phyloP scores from a whole-genome alignment of 2,329 filamentous ascomycete species.

The Tolypocladium endophyticum region DNA sequence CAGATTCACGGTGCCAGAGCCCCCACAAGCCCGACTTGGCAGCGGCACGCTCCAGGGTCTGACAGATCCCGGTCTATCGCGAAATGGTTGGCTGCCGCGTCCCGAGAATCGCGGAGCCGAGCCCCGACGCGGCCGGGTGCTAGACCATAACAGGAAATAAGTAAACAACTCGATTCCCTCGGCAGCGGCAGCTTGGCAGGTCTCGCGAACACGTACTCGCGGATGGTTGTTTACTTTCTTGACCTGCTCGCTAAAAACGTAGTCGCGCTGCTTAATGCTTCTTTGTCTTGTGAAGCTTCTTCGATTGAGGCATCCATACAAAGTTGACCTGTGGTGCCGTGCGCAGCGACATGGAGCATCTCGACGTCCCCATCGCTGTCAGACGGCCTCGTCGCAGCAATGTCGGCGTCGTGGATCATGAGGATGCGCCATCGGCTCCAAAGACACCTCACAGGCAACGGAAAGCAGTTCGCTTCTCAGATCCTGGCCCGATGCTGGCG shows the following conservation, averaged over 20 bases:
- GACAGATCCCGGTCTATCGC: background rate
- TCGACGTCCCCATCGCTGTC: slow-evolving; percentile 43
- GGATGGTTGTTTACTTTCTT: background rate
- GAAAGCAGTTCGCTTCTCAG: slow-evolving; percentile 49
- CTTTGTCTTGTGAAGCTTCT: background rate
- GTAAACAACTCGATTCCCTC: slow-evolving; percentile 30
- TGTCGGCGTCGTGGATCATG: slow-evolving; percentile 14
- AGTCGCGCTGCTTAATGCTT: background rate
- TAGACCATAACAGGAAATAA: slow-evolving; percentile 29
- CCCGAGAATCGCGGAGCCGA: slow-evolving; percentile 14
- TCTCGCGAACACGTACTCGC: background rate
- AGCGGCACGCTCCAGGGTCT: background rate
- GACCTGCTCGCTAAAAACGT: background rate
- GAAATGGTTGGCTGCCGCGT: slow-evolving; percentile 16
- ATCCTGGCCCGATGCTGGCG: slow-evolving; percentile 33
- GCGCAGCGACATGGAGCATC: slow-evolving; percentile 20
- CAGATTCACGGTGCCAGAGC: slow-evolving; percentile 10
- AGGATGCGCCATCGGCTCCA: slow-evolving; percentile 9
- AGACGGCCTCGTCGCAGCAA: slow-evolving; percentile 40
- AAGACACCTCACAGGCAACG: slow-evolving; percentile 23
- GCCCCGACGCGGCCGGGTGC: slow-evolving; percentile 13
- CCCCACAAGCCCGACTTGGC: background rate
- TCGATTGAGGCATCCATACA: background rate
- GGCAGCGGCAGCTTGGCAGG: background rate
- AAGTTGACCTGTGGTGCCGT: background rate